phyloP scores from a whole-genome alignment of 305 asterid genomes.

The Solanum aculeatissimum region DNA sequence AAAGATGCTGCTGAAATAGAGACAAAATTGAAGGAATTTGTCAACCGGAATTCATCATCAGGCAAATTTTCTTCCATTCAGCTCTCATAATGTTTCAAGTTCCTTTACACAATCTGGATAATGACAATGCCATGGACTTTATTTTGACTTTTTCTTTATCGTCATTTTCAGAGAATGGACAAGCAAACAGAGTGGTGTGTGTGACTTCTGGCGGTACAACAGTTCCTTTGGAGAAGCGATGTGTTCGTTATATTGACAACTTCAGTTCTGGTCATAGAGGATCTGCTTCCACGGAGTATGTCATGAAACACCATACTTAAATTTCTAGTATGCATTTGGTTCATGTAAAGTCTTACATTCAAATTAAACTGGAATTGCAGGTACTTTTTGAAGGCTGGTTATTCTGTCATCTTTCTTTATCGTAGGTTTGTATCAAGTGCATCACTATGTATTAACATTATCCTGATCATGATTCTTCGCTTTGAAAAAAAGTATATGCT shows the following conservation, averaged over 20 bases:
- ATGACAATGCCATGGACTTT: neutral
- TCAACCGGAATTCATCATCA: slow-evolving; percentile 15
- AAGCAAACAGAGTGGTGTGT: slow-evolving; percentile 49
- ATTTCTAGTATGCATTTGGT: neutral
- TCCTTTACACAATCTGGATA: neutral
- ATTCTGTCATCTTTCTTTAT: slow-evolving; percentile 73
- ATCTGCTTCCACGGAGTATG: slow-evolving; percentile 92
- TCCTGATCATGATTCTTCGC: neutral
- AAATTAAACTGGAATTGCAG: slow-evolving; percentile 25
- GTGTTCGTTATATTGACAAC: slow-evolving; percentile 92
- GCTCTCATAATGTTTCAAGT: neutral
- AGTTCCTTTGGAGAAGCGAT: slow-evolving; percentile 81
- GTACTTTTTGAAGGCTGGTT: slow-evolving; percentile 78
- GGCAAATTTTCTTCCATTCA: slow-evolving; percentile 24
- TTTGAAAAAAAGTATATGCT: neutral
- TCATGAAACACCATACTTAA: neutral
- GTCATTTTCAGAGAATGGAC: slow-evolving; percentile 27
- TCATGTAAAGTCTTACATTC: slow-evolving; percentile 8
- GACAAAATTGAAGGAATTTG: slow-evolving; percentile 39
- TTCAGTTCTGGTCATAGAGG: slow-evolving; percentile 96
- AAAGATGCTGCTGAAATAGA: slow-evolving; percentile 46
- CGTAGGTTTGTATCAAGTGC: slow-evolving; percentile 41
- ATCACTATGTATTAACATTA: neutral
- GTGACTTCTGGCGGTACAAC: slow-evolving; percentile 97
- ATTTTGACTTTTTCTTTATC: neutral